Conservation (phyloP, 345 rosid genomes). For the Nasturtium officinale region DNA sequence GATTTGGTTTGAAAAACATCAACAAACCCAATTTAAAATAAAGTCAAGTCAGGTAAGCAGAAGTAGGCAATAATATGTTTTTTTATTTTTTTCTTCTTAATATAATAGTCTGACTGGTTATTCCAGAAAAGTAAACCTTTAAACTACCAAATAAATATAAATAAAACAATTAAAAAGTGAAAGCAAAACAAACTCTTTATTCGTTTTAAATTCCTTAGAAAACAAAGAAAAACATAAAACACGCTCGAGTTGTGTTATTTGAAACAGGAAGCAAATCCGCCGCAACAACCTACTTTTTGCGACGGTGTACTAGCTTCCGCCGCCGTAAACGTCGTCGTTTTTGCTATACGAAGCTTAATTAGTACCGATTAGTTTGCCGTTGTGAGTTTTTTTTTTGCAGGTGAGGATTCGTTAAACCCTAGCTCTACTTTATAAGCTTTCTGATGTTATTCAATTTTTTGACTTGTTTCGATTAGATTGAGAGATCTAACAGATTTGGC, state of each 20-base stretch:
- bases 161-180: not conserved
- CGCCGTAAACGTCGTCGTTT: constrained; percentile 16
- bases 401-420: constrained; percentile 42
- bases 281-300: constrained; percentile 31
- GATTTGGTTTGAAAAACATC: constrained; percentile 19
- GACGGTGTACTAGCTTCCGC: constrained; percentile 27
- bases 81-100: too few species aligned
- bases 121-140: constrained; percentile 34
- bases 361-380: constrained; percentile 19
- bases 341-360: constrained; percentile 15
- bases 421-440: constrained; percentile 24
- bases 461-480: not conserved
- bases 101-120: constrained; percentile 35
- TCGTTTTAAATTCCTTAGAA: not conserved
- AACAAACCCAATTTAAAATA: constrained; percentile 12
- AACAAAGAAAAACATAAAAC: constrained; percentile 13
- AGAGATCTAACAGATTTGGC: constrained; percentile 32
- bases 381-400: constrained; percentile 15
- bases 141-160: constrained; percentile 1
- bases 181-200: constrained; percentile 9
- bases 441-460: constrained; percentile 7
- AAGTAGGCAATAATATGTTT: not conserved
- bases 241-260: constrained; percentile 19
- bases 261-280: constrained; percentile 35
- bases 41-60: constrained; percentile 40